Evolutionary conservation across 1,139 yeast species (phyloP).

Genomic region (Blastobotrys capitulatus): DNA sequence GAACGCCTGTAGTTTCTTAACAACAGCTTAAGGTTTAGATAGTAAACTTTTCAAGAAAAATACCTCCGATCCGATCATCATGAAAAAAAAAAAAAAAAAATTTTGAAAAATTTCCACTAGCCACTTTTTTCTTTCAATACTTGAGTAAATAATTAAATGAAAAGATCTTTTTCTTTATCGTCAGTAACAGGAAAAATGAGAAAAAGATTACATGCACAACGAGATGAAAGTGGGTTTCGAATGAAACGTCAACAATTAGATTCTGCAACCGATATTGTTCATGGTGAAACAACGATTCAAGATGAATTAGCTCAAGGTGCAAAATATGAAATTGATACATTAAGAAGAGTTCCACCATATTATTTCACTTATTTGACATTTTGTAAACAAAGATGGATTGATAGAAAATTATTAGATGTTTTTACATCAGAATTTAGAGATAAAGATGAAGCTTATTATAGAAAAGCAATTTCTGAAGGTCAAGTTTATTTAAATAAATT

Average conservation of each 20-base stretch:
- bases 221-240: slow-evolving; percentile 27
- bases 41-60: too few relatives aligned
- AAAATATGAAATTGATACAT: slow-evolving; percentile 34
- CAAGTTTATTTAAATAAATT: slow-evolving; percentile 65
- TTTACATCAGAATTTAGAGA: slow-evolving; percentile 84
- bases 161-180: not conserved
- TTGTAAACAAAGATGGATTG: slow-evolving; percentile 91
- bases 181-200: not conserved
- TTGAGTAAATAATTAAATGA: not conserved
- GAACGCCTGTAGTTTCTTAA: too few relatives aligned
- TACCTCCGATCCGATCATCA: too few relatives aligned
- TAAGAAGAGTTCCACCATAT: slow-evolving; percentile 74
- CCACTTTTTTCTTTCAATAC: too few relatives aligned
- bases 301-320: slow-evolving; percentile 36
- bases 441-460: slow-evolving; percentile 62
- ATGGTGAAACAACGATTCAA: slow-evolving; percentile 22
- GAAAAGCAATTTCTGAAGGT: slow-evolving; percentile 60
- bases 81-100: too few relatives aligned
- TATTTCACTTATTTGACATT: slow-evolving; percentile 84
- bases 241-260: slow-evolving; percentile 25
- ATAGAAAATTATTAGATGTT: slow-evolving; percentile 67
- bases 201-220: slow-evolving; percentile 6
- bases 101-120: too few relatives aligned
- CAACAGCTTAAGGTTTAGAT: too few relatives aligned
- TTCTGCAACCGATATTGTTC: slow-evolving; percentile 17